A percentile compares a stretch with the other conserved stretches of the same genome.
These are phyloP conservation scores for Serpula lacrymans DNA, from an alignment of 768 basidiomycete genomes.

Conservation along the genomic window DNA sequence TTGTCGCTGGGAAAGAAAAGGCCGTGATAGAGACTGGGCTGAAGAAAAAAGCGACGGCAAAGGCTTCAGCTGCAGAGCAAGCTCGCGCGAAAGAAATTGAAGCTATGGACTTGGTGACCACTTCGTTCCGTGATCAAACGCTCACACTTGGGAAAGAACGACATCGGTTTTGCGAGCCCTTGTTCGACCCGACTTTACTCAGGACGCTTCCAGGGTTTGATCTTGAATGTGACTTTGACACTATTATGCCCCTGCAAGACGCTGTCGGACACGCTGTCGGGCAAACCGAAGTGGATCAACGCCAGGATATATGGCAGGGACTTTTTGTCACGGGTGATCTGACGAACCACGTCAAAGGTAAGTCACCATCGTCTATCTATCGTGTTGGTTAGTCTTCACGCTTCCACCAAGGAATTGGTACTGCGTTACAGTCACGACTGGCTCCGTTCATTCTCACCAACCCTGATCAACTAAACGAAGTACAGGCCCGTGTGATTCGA, in stretches of 20 bases:
- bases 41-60: conserved; percentile 71
- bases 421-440: conserved; percentile 70
- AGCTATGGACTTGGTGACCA: conserved; percentile 75
- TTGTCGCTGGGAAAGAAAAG: conserved; percentile 89
- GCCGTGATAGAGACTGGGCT: conserved; percentile 83
- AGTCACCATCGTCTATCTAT: conserved; percentile 3
- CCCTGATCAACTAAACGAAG: conserved; percentile 63
- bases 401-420: conserved; percentile 47
- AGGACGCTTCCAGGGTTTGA: conserved; percentile 29
- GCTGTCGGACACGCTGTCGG: conserved; percentile 62
- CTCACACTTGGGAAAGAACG: conserved; percentile 83
- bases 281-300: conserved; percentile 58
- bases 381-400: conserved; percentile 1
- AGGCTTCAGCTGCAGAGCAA: conserved; percentile 74
- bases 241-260: conserved; percentile 54
- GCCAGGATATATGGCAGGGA: conserved; percentile 74
- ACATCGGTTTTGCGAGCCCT: conserved; percentile 87
- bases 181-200: conserved; percentile 72
- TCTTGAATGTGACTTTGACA: conserved; percentile 21
- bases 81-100: conserved; percentile 81
- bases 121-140: conserved; percentile 68
- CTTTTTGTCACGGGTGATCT: conserved; percentile 80
- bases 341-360: conserved; percentile 69
- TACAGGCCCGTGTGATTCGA: conserved; percentile 65
- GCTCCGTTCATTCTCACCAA: conserved; percentile 57